Evolutionary conservation across 768 basidiomycete species (phyloP).

Genomic region (Paxillus involutus): DNA sequence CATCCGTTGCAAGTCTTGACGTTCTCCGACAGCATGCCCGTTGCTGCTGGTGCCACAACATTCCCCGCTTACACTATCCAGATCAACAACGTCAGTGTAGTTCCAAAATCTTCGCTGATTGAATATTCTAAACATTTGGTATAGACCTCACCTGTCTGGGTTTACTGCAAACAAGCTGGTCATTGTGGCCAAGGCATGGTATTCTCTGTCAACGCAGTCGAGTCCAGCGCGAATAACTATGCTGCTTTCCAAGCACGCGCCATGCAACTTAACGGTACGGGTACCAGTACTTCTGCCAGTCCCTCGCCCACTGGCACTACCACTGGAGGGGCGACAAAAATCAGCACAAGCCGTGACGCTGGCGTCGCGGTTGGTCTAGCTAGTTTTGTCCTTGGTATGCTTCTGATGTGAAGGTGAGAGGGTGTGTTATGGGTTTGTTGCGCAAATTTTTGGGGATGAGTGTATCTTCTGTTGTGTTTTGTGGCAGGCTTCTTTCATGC

Average conservation of each 20-base stretch:
- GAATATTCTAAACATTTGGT: background rate
- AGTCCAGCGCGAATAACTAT: conserved; percentile 50
- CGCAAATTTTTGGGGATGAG: too few relatives aligned
- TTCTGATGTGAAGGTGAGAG: conserved; percentile 15
- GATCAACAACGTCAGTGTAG: conserved; percentile 46
- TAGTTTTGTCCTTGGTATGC: conserved; percentile 18
- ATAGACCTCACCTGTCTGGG: conserved; percentile 56
- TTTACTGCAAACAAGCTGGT: conserved; percentile 46
- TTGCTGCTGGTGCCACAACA: conserved; percentile 39
- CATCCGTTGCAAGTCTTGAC: background rate
- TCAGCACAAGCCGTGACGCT: conserved; percentile 19
- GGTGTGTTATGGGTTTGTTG: background rate
- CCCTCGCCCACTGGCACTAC: conserved; percentile 11
- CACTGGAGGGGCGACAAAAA: conserved; percentile 13
- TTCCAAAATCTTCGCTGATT: background rate
- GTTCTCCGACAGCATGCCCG: conserved; percentile 40
- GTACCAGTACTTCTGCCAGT: conserved; percentile 13
- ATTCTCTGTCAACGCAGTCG: conserved; percentile 54
- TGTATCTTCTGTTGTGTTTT: background rate
- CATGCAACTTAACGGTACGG: conserved; percentile 42
- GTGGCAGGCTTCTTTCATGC: background rate
- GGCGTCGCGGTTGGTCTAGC: conserved; percentile 24
- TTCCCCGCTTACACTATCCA: conserved; percentile 54
- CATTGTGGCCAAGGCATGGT: conserved; percentile 65
- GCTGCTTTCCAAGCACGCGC: conserved; percentile 51